Evolutionary conservation across 2,329 filamentous ascomycete species (phyloP).

Genomic region (Falciphora oryzae): DNA sequence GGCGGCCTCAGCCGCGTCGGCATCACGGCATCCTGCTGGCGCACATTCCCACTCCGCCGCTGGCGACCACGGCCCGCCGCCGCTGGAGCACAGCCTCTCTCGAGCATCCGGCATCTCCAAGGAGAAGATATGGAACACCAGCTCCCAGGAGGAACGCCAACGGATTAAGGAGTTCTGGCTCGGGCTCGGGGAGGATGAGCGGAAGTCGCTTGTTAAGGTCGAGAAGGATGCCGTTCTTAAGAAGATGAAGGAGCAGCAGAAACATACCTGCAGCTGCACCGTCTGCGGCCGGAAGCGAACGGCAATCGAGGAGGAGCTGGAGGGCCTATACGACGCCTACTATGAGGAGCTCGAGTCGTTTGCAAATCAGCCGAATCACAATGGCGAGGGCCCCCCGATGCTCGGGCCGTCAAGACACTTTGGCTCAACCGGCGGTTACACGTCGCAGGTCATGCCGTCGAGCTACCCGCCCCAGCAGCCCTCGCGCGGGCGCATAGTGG

Average conservation of each 20-base stretch:
- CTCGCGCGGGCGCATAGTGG: slow-evolving; percentile 68
- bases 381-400: slow-evolving; percentile 64
- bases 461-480: slow-evolving; percentile 59
- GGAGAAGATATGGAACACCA: slow-evolving; percentile 97
- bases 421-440: slow-evolving; percentile 40
- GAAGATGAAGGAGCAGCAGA: slow-evolving; percentile 99
- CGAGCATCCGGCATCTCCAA: slow-evolving; percentile 43
- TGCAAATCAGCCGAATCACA: slow-evolving; percentile 67
- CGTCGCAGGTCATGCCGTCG: slow-evolving; percentile 52
- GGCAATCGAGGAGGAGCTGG: slow-evolving; percentile 95
- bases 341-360: slow-evolving; percentile 98
- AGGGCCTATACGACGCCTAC: slow-evolving; percentile 96
- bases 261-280: slow-evolving; percentile 96
- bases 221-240: slow-evolving; percentile 96
- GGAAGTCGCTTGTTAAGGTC: slow-evolving; percentile 92
- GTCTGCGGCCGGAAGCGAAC: slow-evolving; percentile 95
- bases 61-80: slow-evolving; percentile 13
- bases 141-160: slow-evolving; percentile 87
- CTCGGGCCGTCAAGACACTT: slow-evolving; percentile 62
- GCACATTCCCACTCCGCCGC: background rate
- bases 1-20: slow-evolving; percentile 13
- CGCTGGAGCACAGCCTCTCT: slow-evolving; percentile 15
- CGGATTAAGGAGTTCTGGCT: slow-evolving; percentile 99
- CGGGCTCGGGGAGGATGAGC: slow-evolving; percentile 85
- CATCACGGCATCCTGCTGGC: background rate